These are phyloP conservation scores for Alternaria sp. DNA, from an alignment of 2,329 filamentous ascomycete genomes.

Conservation along the genomic window DNA sequence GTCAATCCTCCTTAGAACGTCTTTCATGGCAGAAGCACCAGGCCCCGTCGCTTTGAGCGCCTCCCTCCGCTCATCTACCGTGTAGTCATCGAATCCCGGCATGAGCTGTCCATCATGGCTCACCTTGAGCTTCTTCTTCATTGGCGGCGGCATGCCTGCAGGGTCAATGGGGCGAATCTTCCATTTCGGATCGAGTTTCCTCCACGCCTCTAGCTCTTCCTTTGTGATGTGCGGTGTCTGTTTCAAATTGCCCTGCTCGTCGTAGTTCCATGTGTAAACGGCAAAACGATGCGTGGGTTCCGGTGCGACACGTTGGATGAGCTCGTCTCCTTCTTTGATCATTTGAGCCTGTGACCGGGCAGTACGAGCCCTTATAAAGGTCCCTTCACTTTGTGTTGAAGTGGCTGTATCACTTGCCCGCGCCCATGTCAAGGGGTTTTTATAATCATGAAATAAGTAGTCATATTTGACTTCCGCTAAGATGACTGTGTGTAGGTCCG, in stretches of 20 bases:
- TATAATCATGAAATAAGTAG: background rate
- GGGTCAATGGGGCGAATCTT: background rate
- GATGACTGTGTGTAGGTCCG: background rate
- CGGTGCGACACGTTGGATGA: background rate
- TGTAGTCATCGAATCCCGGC: background rate
- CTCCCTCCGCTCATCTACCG: background rate
- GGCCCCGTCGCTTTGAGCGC: background rate
- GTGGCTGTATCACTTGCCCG: background rate
- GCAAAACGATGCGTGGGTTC: background rate
- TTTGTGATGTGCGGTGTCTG: background rate
- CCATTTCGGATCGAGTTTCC: background rate
- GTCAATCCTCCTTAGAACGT: background rate
- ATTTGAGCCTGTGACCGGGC: background rate
- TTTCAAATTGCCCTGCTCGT: background rate
- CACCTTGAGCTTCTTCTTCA: background rate
- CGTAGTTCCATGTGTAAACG: background rate
- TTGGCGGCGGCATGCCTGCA: fast-evolving
- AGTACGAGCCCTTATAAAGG: background rate
- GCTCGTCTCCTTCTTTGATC: background rate
- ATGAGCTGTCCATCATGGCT: background rate
- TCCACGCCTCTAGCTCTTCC: background rate
- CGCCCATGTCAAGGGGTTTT: background rate
- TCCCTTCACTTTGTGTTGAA: fast-evolving
- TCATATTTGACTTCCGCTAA: background rate
- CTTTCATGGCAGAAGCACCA: background rate